Base-by-base conservation (phyloP, 352 stramenopile species). In the Thalassiosira exigua region DNA sequence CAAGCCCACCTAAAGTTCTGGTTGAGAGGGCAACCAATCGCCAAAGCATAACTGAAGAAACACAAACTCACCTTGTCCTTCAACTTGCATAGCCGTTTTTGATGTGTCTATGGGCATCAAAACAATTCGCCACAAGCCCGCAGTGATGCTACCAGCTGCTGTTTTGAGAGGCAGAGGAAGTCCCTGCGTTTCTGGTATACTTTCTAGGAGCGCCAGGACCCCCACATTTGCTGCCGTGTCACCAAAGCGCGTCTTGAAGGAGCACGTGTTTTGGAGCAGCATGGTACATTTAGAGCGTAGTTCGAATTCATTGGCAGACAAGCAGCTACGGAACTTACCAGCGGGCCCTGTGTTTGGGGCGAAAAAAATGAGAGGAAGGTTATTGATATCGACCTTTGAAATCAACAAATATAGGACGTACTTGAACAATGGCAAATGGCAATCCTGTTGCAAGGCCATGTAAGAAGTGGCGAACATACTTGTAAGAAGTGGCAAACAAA, bases 161-260 rank as follows among this genome's bases (percentile, higher is more conserved):
- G 91, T 95, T 66, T 96, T 96, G 14, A 97, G 48, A 32, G 90
- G 82, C 2, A 97, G 71, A 9, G 95, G 95, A 9, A 96, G 79
- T 11, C 59, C 69, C 66, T 79, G 48, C 48, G 92, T 96, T 54
- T 88, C 84, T 27, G 85, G 78, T 26, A 93, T 84, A 17, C 77
- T 89, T 53, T 96, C 92, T n/a, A 97, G 70, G 4, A 96, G 68
- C 24, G 84, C 82, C 39, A 97, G 67, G 33, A 96, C 90, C n/a
- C 93, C 92, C 60, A 95, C 91, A 81, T 98, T 98, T 1, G 94
- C 93, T 22, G 94, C 94, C 9, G 93, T 96, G 69, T 97, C 94
- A 39, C 93, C 94, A 78, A 98, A 98, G 54, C 91, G 76, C 27
- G 90, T 95, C 7, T n/a, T n/a, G n/a, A n/a, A 97, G 64, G 7